Evolutionary conservation across 2,329 filamentous ascomycete genomes (phyloP), one percentile per base, ranked within the genome.

Genomic region (Colletotrichum noveboracense): DNA sequence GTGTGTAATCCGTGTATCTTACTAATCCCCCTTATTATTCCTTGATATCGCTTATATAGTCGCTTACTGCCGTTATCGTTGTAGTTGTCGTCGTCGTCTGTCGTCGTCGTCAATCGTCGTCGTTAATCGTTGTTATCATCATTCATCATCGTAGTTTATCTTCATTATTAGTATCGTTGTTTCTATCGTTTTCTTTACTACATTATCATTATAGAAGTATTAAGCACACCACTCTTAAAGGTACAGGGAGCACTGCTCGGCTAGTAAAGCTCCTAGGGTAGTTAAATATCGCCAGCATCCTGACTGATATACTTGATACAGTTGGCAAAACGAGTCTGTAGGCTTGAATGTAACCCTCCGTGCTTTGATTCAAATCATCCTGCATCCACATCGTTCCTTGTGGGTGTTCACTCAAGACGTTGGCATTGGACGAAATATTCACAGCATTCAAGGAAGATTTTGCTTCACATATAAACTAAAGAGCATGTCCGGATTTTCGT

Each of bases 371-470:
- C 6, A 48, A n/a, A 48, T 13, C 43, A 13, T 48, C 10, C n/a
- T 48, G 2, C 10, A 21, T 21, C 18, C 6, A 21, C 6, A 48
- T 7, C 6, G n/a, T 21, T 48, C n/a, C 10, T 48, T 7, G 38
- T 48, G n/a, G 43, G 6, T 21, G 43, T 21, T 52, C n/a, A 52
- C 10, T 21, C 2, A 21, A 52, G 12, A 21, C n/a, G 2, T 21
- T 4, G 6, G 38, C 3, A 6, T 21, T 21, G 3, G 5, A 52
- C 10, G 4, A 21, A 7, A 21, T 21, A 52, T 21, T 21, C 6
- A 13, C n/a, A 52, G n/a, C n/a, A 13, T 5, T 24, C 0, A 52
- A 13, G 43, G 2, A 13, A 5, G 2, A 0, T 52, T 21, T 24
- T 0, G 12, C 6, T 52, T 52, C 10, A 13, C n/a, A 52, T 4